Evolutionary conservation across 495 filamentous ascomycete species (phyloP).

Genomic region (Clohesyomyces aquaticus): DNA sequence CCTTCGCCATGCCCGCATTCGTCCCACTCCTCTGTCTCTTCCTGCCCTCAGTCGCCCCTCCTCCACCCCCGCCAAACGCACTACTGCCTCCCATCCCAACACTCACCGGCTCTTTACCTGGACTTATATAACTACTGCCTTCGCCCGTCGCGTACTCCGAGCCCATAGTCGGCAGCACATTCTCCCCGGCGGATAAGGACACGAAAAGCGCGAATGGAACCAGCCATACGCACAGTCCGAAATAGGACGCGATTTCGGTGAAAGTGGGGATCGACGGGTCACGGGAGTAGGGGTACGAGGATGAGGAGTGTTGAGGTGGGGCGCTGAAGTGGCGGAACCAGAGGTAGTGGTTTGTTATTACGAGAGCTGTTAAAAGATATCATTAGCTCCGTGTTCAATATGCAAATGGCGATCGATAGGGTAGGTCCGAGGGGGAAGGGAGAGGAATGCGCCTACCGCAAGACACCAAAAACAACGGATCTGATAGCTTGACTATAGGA

Average conservation of each 20-base stretch:
- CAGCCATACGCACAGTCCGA: constrained; percentile 95
- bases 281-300: constrained; percentile 53
- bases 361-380: constrained; percentile 60
- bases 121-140: constrained; percentile 49
- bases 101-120: constrained; percentile 47
- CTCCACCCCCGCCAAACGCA: not conserved
- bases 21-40: constrained; percentile 42
- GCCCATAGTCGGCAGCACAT: constrained; percentile 87
- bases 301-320: constrained; percentile 42
- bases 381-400: too few species aligned
- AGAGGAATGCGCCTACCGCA: constrained; percentile 69
- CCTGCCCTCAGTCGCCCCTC: constrained; percentile 15
- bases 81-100: constrained; percentile 14
- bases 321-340: constrained; percentile 93
- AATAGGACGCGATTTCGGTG: constrained; percentile 93
- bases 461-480: constrained; percentile 84
- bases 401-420: too few species aligned
- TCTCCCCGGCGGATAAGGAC: constrained; percentile 87
- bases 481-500: constrained; percentile 83
- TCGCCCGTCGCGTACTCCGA: constrained; percentile 67
- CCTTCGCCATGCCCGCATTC: constrained; percentile 87
- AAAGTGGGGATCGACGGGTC: constrained; percentile 65
- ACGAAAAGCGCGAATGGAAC: constrained; percentile 96
- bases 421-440: too few species aligned
- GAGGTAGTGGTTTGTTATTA: constrained; percentile 90